Conservation (phyloP, 495 filamentous ascomycete species). For the Aspergillus coremiiformis region DNA sequence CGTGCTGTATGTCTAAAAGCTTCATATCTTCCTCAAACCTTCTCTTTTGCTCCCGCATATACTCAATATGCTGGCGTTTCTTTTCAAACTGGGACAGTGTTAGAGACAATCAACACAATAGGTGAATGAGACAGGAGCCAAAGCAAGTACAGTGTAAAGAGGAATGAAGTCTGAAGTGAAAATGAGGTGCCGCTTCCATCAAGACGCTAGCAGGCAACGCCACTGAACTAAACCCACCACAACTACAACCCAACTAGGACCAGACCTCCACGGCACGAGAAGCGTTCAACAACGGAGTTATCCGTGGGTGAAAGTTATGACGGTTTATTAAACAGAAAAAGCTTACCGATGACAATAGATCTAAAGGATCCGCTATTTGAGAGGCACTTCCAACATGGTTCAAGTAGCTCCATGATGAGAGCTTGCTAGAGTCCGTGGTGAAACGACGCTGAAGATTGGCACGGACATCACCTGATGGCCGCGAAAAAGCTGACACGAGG, state of each 20-base stretch:
- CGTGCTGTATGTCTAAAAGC: constrained; percentile 72
- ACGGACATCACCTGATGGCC: constrained; percentile 54
- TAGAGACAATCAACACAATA: constrained; percentile 15
- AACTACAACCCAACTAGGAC: neutral
- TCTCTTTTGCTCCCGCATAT: constrained; percentile 73
- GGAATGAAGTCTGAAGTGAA: neutral
- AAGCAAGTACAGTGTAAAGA: neutral
- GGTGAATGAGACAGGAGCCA: neutral
- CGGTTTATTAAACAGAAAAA: constrained; percentile 6
- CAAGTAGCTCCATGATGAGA: constrained; percentile 73
- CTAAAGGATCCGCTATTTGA: constrained; percentile 48
- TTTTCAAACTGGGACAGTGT: constrained; percentile 67
- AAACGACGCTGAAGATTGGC: constrained; percentile 80
- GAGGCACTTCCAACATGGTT: constrained; percentile 40
- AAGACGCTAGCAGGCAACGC: neutral
- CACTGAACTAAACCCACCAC: neutral
- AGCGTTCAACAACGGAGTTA: neutral
- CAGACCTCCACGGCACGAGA: neutral
- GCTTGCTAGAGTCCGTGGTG: constrained; percentile 82
- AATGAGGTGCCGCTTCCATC: neutral
- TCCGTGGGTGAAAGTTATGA: neutral
- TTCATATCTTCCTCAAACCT: constrained; percentile 84
- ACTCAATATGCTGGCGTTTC: constrained; percentile 81
- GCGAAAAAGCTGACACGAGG: constrained; percentile 47
- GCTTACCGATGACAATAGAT: constrained; percentile 50